Evolutionary conservation across 306 rosid species (phyloP).

Genomic region (Prunus armeniaca): DNA sequence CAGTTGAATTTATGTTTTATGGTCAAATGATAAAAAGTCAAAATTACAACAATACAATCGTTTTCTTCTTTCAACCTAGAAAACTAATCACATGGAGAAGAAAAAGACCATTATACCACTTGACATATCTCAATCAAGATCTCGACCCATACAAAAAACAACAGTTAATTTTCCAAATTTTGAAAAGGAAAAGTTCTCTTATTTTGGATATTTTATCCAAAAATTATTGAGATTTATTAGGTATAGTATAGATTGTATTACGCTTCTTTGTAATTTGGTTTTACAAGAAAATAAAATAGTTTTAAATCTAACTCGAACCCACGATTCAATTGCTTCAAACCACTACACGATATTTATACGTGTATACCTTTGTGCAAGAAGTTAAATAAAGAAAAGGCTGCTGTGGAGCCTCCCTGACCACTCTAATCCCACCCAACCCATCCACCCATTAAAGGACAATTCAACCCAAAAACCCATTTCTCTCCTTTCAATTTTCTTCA

Average conservation of each 20-base stretch:
- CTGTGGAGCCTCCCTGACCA: neutral
- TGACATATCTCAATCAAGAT: too few relatives aligned
- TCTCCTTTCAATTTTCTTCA: neutral
- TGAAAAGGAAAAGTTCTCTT: neutral
- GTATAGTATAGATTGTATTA: neutral
- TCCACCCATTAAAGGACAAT: neutral
- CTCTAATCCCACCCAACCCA: constrained; percentile 7
- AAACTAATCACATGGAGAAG: too few relatives aligned
- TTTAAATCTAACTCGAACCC: fast-evolving
- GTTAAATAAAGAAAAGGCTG: neutral
- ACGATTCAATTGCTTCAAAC: too few relatives aligned
- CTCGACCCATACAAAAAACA: too few relatives aligned
- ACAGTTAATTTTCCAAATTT: neutral
- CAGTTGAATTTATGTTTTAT: too few relatives aligned
- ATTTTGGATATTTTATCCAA: neutral
- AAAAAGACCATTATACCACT: too few relatives aligned
- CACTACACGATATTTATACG: neutral
- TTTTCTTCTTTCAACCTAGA: too few relatives aligned
- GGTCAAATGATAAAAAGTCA: too few relatives aligned
- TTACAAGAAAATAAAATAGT: neutral
- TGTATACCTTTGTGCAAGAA: neutral
- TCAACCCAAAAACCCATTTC: neutral
- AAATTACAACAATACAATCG: too few relatives aligned
- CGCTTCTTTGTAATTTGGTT: neutral
- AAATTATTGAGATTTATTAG: neutral